Evolutionary conservation across 1,284 basidiomycete species (phyloP).

Genomic region (Apiotrichum sp.): DNA sequence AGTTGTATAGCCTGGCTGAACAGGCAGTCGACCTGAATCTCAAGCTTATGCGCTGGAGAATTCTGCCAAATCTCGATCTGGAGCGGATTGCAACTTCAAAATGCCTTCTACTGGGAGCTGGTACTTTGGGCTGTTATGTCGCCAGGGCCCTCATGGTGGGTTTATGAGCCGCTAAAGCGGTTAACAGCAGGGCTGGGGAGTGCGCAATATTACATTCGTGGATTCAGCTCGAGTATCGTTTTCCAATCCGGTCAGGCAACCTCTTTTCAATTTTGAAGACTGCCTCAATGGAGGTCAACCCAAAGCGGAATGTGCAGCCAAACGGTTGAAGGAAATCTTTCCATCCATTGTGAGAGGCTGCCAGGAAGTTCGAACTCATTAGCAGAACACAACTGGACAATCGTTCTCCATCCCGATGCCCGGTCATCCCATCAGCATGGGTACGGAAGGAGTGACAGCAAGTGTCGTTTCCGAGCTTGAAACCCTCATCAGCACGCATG

Average conservation of each 20-base stretch:
- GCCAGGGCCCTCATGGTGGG: constrained; percentile 77
- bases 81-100: constrained; percentile 74
- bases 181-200: constrained; percentile 75
- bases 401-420: constrained; percentile 90
- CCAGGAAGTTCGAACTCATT: neutral
- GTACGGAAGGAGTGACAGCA: constrained; percentile 52
- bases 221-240: constrained; percentile 88
- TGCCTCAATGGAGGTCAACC: constrained; percentile 88
- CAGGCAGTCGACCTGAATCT: constrained; percentile 96
- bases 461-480: constrained; percentile 64
- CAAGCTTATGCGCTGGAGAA: constrained; percentile 97
- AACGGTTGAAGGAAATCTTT: constrained; percentile 77
- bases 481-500: constrained; percentile 71
- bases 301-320: constrained; percentile 88
- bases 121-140: constrained; percentile 95
- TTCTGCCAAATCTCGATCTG: constrained; percentile 80
- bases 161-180: neutral
- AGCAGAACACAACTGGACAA: constrained; percentile 68
- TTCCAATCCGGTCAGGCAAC: constrained; percentile 94
- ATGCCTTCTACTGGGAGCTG: constrained; percentile 86
- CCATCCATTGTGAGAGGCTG: constrained; percentile 69
- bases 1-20: constrained; percentile 64
- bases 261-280: constrained; percentile 90
- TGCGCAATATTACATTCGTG: constrained; percentile 85
- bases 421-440: constrained; percentile 73